Base-by-base conservation (phyloP, 129 eudicot species). In the Artemisia annua region DNA sequence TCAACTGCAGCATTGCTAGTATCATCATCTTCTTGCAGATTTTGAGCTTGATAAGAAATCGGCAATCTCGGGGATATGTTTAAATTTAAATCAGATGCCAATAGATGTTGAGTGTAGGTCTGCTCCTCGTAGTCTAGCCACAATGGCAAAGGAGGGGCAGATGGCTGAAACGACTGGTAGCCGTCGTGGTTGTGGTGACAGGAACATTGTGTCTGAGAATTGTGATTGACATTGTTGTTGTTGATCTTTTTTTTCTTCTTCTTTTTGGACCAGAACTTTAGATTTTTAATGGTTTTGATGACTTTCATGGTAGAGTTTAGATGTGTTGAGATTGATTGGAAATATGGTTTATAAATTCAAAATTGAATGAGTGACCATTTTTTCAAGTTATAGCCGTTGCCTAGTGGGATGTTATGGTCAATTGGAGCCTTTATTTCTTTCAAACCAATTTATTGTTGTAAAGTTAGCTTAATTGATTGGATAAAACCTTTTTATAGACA, bases 191-290 rank as follows among this genome's bases (percentile, higher is more conserved):
- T 55, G 85, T 19, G 81, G 74, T 14, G 72, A 73, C 55, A 75
- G 80, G 56, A 74, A 53, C 73, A 66, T 59, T 61, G 70, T 70
- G 81, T 17, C 11, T 67, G 67, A 53, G 28, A 62, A 14, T 69
- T 71, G 73, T 75, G 72, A 28, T 68, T 56, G 68, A n/a, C 19
- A 15, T 14, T 73, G 63, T 15, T 65, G 54, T 10, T 74, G 65
- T 16, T 74, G 50, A 17, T 53, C 58, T 65, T 39, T 72, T 30
- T 83, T 48, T 72, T 85, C 67, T 83, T 90, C 74, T 83, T 90
- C 75, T 85, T 83, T 72, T 59, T 79, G 74, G 89, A 83, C 95
- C 95, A 91, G 75, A 87, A 83, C 59, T 91, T 87, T 69, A 91
- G 95, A 62, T 72, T 81, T 83, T 82, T 90, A 78, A 85, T 75